Evolutionary conservation across 2,329 filamentous ascomycete species (phyloP).

Genomic region (Ophiocordyceps camponoti-floridani): DNA sequence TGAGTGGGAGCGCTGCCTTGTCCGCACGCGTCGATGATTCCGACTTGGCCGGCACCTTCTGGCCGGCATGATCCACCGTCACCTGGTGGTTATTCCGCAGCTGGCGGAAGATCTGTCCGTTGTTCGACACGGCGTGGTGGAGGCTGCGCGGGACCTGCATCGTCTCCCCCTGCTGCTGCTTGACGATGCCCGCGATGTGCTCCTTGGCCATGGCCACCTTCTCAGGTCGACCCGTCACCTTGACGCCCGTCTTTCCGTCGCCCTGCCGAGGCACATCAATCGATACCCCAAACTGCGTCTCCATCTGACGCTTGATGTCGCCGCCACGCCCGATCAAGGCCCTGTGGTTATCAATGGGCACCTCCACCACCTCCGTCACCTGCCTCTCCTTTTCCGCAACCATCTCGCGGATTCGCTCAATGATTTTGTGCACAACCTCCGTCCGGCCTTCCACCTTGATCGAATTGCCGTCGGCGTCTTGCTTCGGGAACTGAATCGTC

Average conservation of each 20-base stretch:
- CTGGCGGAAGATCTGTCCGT: conserved; percentile 83
- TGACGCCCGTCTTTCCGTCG: conserved; percentile 67
- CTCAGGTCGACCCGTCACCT: conserved; percentile 60
- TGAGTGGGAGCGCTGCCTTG: conserved; percentile 59
- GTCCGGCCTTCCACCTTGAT: conserved; percentile 81
- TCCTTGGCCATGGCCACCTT: conserved; percentile 75
- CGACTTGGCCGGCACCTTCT: conserved; percentile 56
- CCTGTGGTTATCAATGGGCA: conserved; percentile 79
- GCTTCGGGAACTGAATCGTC: conserved; percentile 86
- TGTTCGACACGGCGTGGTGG: conserved; percentile 74
- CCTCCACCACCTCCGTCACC: conserved; percentile 58
- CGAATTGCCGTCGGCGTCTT: conserved; percentile 61
- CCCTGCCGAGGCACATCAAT: conserved; percentile 88
- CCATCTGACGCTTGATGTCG: conserved; percentile 68
- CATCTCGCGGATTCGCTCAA: conserved; percentile 63
- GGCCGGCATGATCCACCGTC: conserved; percentile 77
- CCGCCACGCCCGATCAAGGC: conserved; percentile 84
- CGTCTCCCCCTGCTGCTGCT: conserved; percentile 77
- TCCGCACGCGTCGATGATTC: conserved; percentile 35
- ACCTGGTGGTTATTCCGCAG: conserved; percentile 75
- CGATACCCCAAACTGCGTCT: conserved; percentile 69
- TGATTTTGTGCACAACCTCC: conserved; percentile 75
- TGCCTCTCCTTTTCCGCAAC: conserved; percentile 74
- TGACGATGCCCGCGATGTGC: conserved; percentile 62
- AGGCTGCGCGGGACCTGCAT: conserved; percentile 66